These are phyloP conservation scores for Carex arenaria DNA, from an alignment of 202 grass and related monocot species.

Conservation along the genomic window DNA sequence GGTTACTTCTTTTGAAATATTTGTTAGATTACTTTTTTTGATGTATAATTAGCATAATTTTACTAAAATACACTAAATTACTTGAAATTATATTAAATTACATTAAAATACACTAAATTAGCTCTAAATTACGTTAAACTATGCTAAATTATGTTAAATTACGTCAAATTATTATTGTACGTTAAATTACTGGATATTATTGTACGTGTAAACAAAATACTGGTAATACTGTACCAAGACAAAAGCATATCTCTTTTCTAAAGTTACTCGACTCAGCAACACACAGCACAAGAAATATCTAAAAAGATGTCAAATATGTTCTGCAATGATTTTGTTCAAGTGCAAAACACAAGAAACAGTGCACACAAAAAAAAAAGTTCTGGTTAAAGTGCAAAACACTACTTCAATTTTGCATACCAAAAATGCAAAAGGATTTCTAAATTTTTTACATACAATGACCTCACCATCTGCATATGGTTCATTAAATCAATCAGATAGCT, in stretches of 20 bases:
- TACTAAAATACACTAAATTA: too few relatives aligned
- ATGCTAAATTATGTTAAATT: too few relatives aligned
- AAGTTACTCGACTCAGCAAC: neutral
- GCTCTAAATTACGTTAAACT: too few relatives aligned
- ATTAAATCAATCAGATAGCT: neutral
- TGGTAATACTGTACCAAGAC: too few relatives aligned
- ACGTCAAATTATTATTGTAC: too few relatives aligned
- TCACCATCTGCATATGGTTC: neutral
- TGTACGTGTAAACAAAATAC: neutral
- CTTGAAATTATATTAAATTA: too few relatives aligned
- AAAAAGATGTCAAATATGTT: neutral
- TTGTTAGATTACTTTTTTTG: too few relatives aligned
- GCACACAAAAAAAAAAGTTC: neutral
- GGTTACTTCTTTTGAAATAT: too few relatives aligned
- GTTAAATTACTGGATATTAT: neutral
- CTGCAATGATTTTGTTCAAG: neutral
- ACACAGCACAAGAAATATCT: neutral
- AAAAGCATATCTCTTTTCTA: too few relatives aligned
- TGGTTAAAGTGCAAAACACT: neutral
- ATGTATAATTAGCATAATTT: too few relatives aligned
- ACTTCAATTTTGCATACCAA: neutral
- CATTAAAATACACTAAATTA: too few relatives aligned
- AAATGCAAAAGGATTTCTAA: neutral
- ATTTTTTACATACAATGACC: slow-evolving; percentile 23
- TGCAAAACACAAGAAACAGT: neutral